Conservation (phyloP, 1,284 basidiomycete species). For the Trichosporon coremiiforme region DNA sequence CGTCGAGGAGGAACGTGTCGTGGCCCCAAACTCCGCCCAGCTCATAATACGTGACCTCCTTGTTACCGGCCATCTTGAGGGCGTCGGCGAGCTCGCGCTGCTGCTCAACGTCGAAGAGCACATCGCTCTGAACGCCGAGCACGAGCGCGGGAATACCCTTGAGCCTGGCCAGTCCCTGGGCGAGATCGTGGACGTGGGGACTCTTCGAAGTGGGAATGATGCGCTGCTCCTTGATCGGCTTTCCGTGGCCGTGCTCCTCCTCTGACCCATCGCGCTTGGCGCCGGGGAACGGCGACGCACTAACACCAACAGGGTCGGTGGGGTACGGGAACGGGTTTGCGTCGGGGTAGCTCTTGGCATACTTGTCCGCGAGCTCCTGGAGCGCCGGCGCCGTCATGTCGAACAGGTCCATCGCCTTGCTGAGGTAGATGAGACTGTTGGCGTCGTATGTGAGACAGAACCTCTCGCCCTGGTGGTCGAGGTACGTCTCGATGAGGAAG, state of each 20-base stretch:
- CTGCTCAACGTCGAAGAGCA: constrained; percentile 95
- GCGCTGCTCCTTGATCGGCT: constrained; percentile 40
- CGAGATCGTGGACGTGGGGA: constrained; percentile 77
- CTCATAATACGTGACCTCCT: constrained; percentile 91
- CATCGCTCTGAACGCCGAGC: constrained; percentile 94
- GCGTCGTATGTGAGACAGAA: constrained; percentile 99
- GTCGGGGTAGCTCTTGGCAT: constrained; percentile 46
- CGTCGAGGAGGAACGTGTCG: constrained; percentile 90
- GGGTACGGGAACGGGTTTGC: constrained; percentile 53
- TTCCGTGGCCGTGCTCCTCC: constrained; percentile 8
- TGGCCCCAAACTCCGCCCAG: constrained; percentile 97
- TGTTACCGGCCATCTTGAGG: constrained; percentile 82
- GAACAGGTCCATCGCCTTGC: constrained; percentile 99
- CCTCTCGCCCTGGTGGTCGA: constrained; percentile 94
- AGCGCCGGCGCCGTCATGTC: constrained; percentile 87
- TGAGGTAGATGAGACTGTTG: constrained; percentile 97
- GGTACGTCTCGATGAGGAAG: constrained; percentile 97
- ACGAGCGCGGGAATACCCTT: constrained; percentile 78
- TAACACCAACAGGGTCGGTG: constrained; percentile 42
- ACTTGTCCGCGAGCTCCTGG: constrained; percentile 62
- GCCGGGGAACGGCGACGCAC: constrained; percentile 30
- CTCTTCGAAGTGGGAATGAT: constrained; percentile 62
- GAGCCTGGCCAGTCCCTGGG: constrained; percentile 78
- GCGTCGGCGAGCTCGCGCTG: constrained; percentile 95
- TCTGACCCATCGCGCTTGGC: background rate